These are phyloP conservation scores for Phytophthora crassamura DNA, from an alignment of 352 stramenopile genomes.

Conservation along the genomic window DNA sequence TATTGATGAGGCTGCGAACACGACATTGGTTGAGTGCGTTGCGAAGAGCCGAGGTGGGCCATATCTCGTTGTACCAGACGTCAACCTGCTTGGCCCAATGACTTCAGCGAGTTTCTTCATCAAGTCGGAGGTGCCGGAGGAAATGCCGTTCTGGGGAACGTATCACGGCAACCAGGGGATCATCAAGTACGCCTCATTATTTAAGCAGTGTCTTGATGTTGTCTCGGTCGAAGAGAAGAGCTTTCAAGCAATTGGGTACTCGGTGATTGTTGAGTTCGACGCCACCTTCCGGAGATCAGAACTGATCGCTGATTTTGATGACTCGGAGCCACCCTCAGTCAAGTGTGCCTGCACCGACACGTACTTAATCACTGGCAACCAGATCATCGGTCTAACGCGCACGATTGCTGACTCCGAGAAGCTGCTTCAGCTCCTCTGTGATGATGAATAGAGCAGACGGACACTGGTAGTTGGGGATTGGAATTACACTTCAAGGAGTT, in stretches of 20 bases:
- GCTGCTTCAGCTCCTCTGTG: constrained; percentile 66
- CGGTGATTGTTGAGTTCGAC: constrained; percentile 82
- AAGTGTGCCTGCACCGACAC: constrained; percentile 79
- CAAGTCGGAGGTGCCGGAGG: constrained; percentile 80
- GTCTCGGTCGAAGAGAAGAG: constrained; percentile 65
- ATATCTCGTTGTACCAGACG: constrained; percentile 67
- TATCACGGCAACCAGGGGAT: constrained; percentile 71
- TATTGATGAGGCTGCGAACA: constrained; percentile 67
- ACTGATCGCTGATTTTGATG: constrained; percentile 31
- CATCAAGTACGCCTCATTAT: constrained; percentile 75
- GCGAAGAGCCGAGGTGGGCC: constrained; percentile 51
- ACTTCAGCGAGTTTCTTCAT: constrained; percentile 74
- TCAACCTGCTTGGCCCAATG: constrained; percentile 63
- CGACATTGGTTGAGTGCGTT: constrained; percentile 67
- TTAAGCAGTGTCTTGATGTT: constrained; percentile 68
- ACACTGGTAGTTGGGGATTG: constrained; percentile 28
- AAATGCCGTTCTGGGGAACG: constrained; percentile 82
- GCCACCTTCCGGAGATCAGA: constrained; percentile 63
- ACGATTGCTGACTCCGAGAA: constrained; percentile 86
- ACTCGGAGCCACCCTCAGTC: constrained; percentile 39
- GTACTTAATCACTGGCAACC: constrained; percentile 74
- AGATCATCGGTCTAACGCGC: constrained; percentile 80
- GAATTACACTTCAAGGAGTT: background rate
- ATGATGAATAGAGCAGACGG: constrained; percentile 46
- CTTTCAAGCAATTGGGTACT: constrained; percentile 75